phyloP scores from a whole-genome alignment of 352 stramenopile species.

The Phytophthora cactorum region DNA sequence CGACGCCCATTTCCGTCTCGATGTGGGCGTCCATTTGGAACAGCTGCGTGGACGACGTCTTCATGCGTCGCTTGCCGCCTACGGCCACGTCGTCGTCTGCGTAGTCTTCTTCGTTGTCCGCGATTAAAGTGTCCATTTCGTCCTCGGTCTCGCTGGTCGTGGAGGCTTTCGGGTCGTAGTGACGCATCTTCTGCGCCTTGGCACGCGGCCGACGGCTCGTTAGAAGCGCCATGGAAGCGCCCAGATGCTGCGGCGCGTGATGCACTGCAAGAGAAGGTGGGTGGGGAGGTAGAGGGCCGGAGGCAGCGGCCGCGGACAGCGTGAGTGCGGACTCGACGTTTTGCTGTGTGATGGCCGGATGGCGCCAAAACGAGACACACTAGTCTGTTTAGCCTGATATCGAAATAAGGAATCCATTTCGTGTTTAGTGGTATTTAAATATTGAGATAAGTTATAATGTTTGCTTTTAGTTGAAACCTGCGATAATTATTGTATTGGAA shows the following conservation, averaged over 20 bases:
- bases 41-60: not conserved
- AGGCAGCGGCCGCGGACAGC: not conserved
- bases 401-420: not conserved
- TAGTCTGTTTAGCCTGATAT: not conserved
- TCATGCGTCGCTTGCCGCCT: slow-evolving; percentile 30
- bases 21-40: slow-evolving; percentile 33
- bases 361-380: slow-evolving; percentile 13
- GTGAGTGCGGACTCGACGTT: slow-evolving; percentile 14
- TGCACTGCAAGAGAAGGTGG: not conserved
- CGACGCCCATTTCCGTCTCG: slow-evolving; percentile 92
- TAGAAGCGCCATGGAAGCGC: slow-evolving; percentile 23
- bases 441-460: too few relatives aligned
- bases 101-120: slow-evolving; percentile 25
- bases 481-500: too few relatives aligned
- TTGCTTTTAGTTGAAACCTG: too few relatives aligned
- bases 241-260: not conserved
- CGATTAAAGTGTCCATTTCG: slow-evolving; percentile 27
- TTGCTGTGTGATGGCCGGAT: slow-evolving; percentile 5
- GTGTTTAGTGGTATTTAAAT: too few relatives aligned
- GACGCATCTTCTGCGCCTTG: slow-evolving; percentile 35
- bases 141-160: slow-evolving; percentile 47
- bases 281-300: not conserved
- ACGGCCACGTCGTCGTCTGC: slow-evolving; percentile 14
- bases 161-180: slow-evolving; percentile 21
- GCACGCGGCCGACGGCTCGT: slow-evolving; percentile 20